These are phyloP conservation scores for Kwoniella mangroviensis DNA, from an alignment of 768 basidiomycete genomes.

Conservation along the genomic window DNA sequence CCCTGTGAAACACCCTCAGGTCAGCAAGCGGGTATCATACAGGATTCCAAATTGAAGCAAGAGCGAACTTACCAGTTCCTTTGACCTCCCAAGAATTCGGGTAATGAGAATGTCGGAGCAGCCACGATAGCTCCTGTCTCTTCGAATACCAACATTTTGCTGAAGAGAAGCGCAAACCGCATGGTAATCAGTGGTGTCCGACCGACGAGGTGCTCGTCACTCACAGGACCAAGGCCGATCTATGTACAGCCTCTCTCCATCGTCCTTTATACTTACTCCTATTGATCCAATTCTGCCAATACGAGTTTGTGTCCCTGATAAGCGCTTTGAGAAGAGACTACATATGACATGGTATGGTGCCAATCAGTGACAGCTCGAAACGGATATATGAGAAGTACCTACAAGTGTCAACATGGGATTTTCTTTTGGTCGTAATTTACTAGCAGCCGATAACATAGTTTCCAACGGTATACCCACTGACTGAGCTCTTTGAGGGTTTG, in stretches of 20 bases:
- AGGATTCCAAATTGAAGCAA: too few species aligned
- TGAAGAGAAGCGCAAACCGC: not conserved
- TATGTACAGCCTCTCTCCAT: conserved; percentile 93
- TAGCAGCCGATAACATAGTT: conserved; percentile 62
- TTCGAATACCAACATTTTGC: conserved; percentile 87
- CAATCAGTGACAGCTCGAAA: not conserved
- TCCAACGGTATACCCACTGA: conserved; percentile 62
- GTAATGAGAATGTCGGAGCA: conserved; percentile 91
- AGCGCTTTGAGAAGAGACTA: conserved; percentile 39
- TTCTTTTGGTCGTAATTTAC: conserved; percentile 63
- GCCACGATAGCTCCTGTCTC: conserved; percentile 93
- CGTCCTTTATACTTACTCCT: conserved; percentile 85
- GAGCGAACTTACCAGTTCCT: conserved; percentile 73
- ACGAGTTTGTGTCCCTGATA: conserved; percentile 70
- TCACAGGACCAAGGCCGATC: conserved; percentile 82
- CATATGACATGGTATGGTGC: not conserved
- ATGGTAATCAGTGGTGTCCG: too few species aligned
- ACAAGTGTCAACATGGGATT: conserved; percentile 77
- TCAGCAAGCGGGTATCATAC: too few species aligned
- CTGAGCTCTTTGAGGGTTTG: conserved; percentile 60
- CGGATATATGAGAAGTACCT: conserved; percentile 8
- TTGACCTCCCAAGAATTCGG: conserved; percentile 86
- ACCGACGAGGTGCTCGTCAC: not conserved
- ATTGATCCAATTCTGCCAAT: conserved; percentile 90
- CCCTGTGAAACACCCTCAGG: conserved; percentile 28